Evolutionary conservation across 2,329 filamentous ascomycete species (phyloP).

Genomic region (Trichocomaceae sp.): DNA sequence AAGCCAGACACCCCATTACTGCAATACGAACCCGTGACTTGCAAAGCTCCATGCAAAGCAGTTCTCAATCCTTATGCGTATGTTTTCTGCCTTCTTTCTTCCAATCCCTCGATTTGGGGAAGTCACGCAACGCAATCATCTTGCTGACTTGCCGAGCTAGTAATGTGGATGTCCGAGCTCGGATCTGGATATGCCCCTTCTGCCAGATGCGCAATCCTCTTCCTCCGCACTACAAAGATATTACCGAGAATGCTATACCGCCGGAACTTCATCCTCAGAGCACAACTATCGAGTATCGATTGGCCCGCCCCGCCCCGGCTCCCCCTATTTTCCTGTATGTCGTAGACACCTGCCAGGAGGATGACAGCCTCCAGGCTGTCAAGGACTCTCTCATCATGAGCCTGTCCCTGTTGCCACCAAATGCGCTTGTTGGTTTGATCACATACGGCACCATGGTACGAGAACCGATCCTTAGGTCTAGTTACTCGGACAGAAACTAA

Average conservation of each 20-base stretch:
- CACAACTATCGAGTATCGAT: slow-evolving; percentile 61
- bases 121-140: slow-evolving; percentile 11
- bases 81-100: slow-evolving; percentile 22
- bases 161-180: slow-evolving; percentile 60
- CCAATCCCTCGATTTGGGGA: not conserved
- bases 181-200: slow-evolving; percentile 64
- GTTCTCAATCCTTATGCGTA: slow-evolving; percentile 97
- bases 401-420: slow-evolving; percentile 56
- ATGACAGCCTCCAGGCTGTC: slow-evolving; percentile 60
- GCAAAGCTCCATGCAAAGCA: slow-evolving; percentile 91
- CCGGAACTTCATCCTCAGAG: slow-evolving; percentile 59
- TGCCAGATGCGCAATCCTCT: slow-evolving; percentile 60
- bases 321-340: slow-evolving; percentile 64
- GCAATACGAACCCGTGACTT: slow-evolving; percentile 93
- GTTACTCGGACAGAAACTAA: not conserved
- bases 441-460: slow-evolving; percentile 81
- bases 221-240: slow-evolving; percentile 63
- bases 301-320: slow-evolving; percentile 55
- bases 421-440: slow-evolving; percentile 59
- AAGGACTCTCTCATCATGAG: slow-evolving; percentile 63
- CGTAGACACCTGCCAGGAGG: slow-evolving; percentile 64
- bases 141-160: slow-evolving; percentile 32
- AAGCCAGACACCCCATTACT: slow-evolving; percentile 79
- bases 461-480: slow-evolving; percentile 9
- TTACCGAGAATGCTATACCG: slow-evolving; percentile 58